Percentiles rank a stretch among this genome's conserved stretches.
These are phyloP conservation scores for Phialophora chinensis DNA, from an alignment of 2,329 filamentous ascomycete species.

Conservation along the genomic window DNA sequence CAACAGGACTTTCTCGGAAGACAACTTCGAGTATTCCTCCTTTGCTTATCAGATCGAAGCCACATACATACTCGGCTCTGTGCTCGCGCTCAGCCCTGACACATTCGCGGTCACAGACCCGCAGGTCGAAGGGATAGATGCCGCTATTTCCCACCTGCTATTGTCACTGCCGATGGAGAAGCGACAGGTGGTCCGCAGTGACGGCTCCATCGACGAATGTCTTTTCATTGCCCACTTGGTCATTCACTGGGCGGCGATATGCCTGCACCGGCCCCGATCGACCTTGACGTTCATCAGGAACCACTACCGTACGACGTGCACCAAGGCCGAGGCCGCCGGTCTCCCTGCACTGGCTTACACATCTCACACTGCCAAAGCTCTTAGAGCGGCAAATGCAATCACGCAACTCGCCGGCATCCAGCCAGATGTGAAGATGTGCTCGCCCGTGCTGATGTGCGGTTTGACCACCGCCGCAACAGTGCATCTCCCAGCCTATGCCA, in stretches of 20 bases:
- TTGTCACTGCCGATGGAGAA: slow-evolving; percentile 78
- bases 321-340: slow-evolving; percentile 51
- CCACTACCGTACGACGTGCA: slow-evolving; percentile 70
- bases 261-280: slow-evolving; percentile 79
- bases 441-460: slow-evolving; percentile 82
- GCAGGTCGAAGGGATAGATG: slow-evolving; percentile 64
- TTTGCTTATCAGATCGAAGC: slow-evolving; percentile 85
- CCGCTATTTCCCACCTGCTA: slow-evolving; percentile 72
- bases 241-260: slow-evolving; percentile 62
- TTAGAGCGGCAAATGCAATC: slow-evolving; percentile 78
- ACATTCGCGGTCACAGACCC: slow-evolving; percentile 45
- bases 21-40: slow-evolving; percentile 76
- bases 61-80: slow-evolving; percentile 75
- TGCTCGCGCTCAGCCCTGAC: slow-evolving; percentile 59
- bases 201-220: slow-evolving; percentile 75
- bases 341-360: slow-evolving; percentile 39
- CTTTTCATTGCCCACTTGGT: slow-evolving; percentile 49
- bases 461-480: slow-evolving; percentile 80
- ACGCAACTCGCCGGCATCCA: slow-evolving; percentile 71
- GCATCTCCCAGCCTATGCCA: slow-evolving; percentile 78
- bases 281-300: slow-evolving; percentile 67
- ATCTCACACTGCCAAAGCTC: slow-evolving; percentile 66
- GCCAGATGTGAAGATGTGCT: slow-evolving; percentile 70
- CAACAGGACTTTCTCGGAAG: slow-evolving; percentile 73
- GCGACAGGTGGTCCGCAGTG: slow-evolving; percentile 69